Base-by-base conservation (phyloP, 257 asterid genomes). In the Euphrasia confusa region DNA sequence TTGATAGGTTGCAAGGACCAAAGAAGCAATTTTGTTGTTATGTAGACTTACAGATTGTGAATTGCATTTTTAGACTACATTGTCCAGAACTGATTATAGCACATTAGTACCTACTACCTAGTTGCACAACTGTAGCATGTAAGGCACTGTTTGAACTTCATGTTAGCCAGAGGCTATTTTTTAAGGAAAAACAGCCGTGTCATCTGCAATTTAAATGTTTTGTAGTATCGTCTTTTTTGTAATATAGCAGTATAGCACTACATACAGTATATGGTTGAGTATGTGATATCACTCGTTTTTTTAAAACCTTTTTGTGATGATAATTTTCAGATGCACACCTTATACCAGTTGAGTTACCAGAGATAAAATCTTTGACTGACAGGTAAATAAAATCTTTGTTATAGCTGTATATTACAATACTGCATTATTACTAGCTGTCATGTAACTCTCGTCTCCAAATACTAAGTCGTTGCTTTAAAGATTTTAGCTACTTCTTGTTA, bases 251-350 rank as follows among this genome's bases (percentile, higher is more conserved):
- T 21, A 21, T 21, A 21, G 24, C 24, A 21, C 24, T 21, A 21
- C 24, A 21, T 21, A 21, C 24, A 21, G 35, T 39, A 64, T 58
- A 42, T 61, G 56, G 39, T 58, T 57, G 47, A 32, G 35, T 44
- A 24, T 50, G 47, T 15, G 63, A 62, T 39, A 26, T 52, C 26
- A 17, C 33, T 27, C 50, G n/a, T 57, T 64, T 63, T 63, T 30
- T 54, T 21, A 21, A 21, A 21, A 63, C 55, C 42, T 42, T 11
- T 21, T 30, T 30, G 6, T 72, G 56, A 54, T 69, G 69, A 21
- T 71, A 57, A 55, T 72, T 32, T 63, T 64, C 94, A 88, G 95
- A 89, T 92, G 95, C 98, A 65, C 98, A 92, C 74, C 97, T 88
- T 64, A 83, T 92, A 65, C 95, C 97, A 1, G 89, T 88, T 35